Evolutionary conservation across 2,329 filamentous ascomycete genomes (phyloP), one percentile per base, ranked within the genome.

Genomic region (Phialocephala sp.): DNA sequence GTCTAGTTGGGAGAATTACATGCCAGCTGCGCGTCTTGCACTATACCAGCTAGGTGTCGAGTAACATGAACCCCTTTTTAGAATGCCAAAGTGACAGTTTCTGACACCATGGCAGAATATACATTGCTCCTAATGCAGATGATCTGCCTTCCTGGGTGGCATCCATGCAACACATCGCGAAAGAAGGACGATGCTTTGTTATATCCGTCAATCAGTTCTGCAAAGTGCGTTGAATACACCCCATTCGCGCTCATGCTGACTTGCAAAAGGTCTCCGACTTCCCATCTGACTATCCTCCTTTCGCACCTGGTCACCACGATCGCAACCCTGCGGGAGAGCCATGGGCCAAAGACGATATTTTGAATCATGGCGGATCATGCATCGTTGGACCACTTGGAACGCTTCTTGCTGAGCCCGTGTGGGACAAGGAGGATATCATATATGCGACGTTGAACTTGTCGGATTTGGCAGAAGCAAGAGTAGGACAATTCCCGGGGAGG

Each of bases 131-230:
- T 8, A 27, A 54, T 35, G 50, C 22, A 54, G 50, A 54, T 35
- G 50, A 54, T 54, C 50, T 54, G 5, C 50, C 50, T 54, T 54
- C 76, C 20, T 80, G 79, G 79, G 74, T 73, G 14, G 79, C 79
- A 9, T 77, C 79, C 2, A 80, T 80, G 78, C 78, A 80, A 62
- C 79, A 81, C 64, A 80, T 81, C 32, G 79, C 79, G n/a, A 81
- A 81, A 65, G 79, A 81, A 65, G 79, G 79, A 12, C 75, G 79
- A 37, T 80, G 79, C 66, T 81, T 80, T 63, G 79, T 81, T 2
- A 77, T 80, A 5, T 79, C 77, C 0, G 77, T 78, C 43, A 81
- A 81, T 63, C 77, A 79, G 35, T 75, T 79, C 67, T 79, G 76
- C 68, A 79, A 72, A 64, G 69, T 72, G 14, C 78, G 47, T 47